Base-by-base conservation (phyloP, 208 protist species). In the Trypanosoma melophagium region DNA sequence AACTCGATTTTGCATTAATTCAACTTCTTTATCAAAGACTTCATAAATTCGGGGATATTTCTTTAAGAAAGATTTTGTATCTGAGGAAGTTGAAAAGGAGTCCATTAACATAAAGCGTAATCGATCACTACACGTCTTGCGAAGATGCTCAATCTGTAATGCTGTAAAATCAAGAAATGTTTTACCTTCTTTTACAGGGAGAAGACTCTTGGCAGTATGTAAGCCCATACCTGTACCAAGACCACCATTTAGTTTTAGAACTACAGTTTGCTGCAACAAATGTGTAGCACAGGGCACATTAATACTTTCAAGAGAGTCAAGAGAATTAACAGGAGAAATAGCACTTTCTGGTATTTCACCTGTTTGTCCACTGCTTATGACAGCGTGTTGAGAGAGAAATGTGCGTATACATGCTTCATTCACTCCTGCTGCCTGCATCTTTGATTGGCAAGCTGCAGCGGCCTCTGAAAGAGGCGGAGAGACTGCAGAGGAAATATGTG, bases 31-130 rank as follows among this genome's bases (percentile, higher is more conserved):
- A 52, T 87, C 83, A 65, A 92, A 89, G 24, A 38, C 52, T 8
- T 84, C 68, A 65, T 74, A 65, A 19, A 94, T 35, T 41, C 66
- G 63, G 13, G 76, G 69, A 79, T 89, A 87, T 22, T 81, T 75
- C 55, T 77, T 64, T 14, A 96, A 65, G 71, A 82, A 90, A 4
- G 24, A 84, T 31, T 81, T 81, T 60, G 97, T 99, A 63, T 97
- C 96, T 24, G 80, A 72, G 49, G 95, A 75, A 22, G 99, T 99
- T 80, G 91, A 98, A 87, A 99, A 99, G 45, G 96, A 99, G 76
- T 99, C 98, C 98, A 99, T 99, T 10, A 99, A 79, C 74, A 99
- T 94, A 55, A 99, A 94, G 40, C 95, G 96, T 47, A 99, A 84
- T n/a, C 86, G 54, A 60, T 79, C 69, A 31, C 84, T 81, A 78